A percentile compares a stretch with the other conserved stretches of the same genome.
Evolutionary conservation across 495 filamentous ascomycete genomes (phyloP).

Genomic region (Penicillium verhagenii): DNA sequence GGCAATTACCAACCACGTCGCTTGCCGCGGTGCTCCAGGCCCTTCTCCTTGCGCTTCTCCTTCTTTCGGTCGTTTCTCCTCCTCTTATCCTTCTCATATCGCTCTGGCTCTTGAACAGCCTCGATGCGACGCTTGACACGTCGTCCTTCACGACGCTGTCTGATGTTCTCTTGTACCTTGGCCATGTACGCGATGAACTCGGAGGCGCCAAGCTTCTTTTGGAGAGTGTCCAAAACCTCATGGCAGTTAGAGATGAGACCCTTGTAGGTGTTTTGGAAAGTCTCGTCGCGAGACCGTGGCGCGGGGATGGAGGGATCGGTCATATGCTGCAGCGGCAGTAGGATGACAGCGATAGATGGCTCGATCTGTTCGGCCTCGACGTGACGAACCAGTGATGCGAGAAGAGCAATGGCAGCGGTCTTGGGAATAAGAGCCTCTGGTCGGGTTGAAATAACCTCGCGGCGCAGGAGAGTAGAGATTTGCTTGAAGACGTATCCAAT

Average conservation of each 20-base stretch:
- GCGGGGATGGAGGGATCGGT: slow-evolving; percentile 73
- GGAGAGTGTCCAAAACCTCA: slow-evolving; percentile 71
- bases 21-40: slow-evolving; percentile 62
- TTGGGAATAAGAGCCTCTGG: slow-evolving; percentile 65
- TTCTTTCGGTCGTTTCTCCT: slow-evolving; percentile 84
- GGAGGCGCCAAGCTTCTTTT: slow-evolving; percentile 79
- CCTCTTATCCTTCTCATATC: slow-evolving; percentile 72
- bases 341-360: slow-evolving; percentile 58
- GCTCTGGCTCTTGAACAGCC: slow-evolving; percentile 77
- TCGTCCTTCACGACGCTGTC: slow-evolving; percentile 66
- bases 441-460: slow-evolving; percentile 65
- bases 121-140: slow-evolving; percentile 83
- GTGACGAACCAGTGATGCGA: slow-evolving; percentile 59
- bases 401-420: slow-evolving; percentile 69
- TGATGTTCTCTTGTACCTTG: slow-evolving; percentile 65
- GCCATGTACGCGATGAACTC: slow-evolving; percentile 69
- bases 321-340: slow-evolving; percentile 79
- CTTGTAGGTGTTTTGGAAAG: slow-evolving; percentile 66
- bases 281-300: slow-evolving; percentile 62
- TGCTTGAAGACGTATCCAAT: slow-evolving; percentile 72
- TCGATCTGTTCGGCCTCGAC: slow-evolving; percentile 56
- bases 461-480: slow-evolving; percentile 72
- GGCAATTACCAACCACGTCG: slow-evolving; percentile 63
- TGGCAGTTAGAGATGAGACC: slow-evolving; percentile 63
- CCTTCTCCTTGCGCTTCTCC: slow-evolving; percentile 75